phyloP scores from a whole-genome alignment of 176 grass and related monocot genomes.

The Bothriochloa decipiens region DNA sequence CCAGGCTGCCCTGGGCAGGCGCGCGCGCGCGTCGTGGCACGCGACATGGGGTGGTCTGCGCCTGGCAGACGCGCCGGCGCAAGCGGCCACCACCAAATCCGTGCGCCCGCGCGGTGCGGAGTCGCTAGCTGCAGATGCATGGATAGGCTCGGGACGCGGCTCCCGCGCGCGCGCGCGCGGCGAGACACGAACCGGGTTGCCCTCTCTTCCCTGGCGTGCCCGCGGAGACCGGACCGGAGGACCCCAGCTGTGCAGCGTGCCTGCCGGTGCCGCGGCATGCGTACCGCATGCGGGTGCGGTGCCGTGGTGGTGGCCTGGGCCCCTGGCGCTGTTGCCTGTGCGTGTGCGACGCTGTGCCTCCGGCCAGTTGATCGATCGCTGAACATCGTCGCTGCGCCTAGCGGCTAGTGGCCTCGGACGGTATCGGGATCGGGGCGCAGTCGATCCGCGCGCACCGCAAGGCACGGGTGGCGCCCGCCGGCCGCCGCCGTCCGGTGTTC shows the following conservation, averaged over 20 bases:
- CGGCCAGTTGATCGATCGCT: not conserved
- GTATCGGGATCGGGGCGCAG: too few species aligned
- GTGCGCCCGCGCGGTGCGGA: not conserved
- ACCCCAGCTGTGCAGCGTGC: not conserved
- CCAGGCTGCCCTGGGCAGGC: not conserved
- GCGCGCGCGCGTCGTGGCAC: not conserved
- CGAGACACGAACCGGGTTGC: conserved; percentile 40
- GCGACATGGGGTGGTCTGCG: too few species aligned
- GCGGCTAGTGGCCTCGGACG: too few species aligned
- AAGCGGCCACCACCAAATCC: not conserved
- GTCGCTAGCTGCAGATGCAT: not conserved
- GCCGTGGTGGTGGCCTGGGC: not conserved
- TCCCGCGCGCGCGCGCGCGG: not conserved
- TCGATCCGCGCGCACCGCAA: too few species aligned
- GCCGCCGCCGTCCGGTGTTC: too few species aligned
- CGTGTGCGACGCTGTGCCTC: not conserved
- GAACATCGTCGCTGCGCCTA: not conserved
- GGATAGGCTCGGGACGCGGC: not conserved
- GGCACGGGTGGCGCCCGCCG: too few species aligned
- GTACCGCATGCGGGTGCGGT: conserved; percentile 5
- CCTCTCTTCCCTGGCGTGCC: not conserved
- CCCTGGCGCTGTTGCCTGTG: not conserved
- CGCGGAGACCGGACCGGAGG: conserved; percentile 1
- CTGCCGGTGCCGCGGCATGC: conserved; percentile 13
- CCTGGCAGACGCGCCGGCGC: not conserved